These are phyloP conservation scores for Lanmaoa rubissima DNA, from an alignment of 768 basidiomycete genomes.

Conservation along the genomic window DNA sequence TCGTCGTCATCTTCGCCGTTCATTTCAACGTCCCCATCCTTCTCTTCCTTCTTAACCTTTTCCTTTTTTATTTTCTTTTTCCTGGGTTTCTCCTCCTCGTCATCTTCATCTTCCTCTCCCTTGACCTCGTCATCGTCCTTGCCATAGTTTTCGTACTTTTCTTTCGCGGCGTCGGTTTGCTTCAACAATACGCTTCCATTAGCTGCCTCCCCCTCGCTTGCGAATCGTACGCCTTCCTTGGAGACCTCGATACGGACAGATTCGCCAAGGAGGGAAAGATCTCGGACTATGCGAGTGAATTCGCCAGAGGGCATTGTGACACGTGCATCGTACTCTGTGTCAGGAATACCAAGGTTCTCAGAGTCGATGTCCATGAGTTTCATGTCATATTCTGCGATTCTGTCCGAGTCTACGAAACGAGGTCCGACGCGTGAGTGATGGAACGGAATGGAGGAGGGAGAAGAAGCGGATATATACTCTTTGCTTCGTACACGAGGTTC, in stretches of 20 bases:
- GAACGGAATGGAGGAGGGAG: not conserved
- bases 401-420: conserved; percentile 65
- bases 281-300: conserved; percentile 90
- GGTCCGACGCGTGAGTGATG: not conserved
- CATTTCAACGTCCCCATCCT: conserved; percentile 44
- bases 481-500: conserved; percentile 86
- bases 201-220: conserved; percentile 91
- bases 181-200: conserved; percentile 85
- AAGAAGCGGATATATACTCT: conserved; percentile 51
- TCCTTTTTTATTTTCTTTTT: conserved; percentile 37
- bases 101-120: conserved; percentile 45
- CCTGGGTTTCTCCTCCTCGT: conserved; percentile 27
- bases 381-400: conserved; percentile 98
- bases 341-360: conserved; percentile 92
- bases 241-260: conserved; percentile 92
- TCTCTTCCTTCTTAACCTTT: conserved; percentile 40
- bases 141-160: conserved; percentile 40
- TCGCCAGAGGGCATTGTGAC: conserved; percentile 84
- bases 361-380: conserved; percentile 99
- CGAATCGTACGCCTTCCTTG: conserved; percentile 94
- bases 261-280: conserved; percentile 88
- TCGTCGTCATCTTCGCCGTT: conserved; percentile 49
- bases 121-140: conserved; percentile 42
- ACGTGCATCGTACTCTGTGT: conserved; percentile 94
- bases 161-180: conserved; percentile 57